Conservation (phyloP, 2,329 filamentous ascomycete genomes). For the Aspergillus texensis region DNA sequence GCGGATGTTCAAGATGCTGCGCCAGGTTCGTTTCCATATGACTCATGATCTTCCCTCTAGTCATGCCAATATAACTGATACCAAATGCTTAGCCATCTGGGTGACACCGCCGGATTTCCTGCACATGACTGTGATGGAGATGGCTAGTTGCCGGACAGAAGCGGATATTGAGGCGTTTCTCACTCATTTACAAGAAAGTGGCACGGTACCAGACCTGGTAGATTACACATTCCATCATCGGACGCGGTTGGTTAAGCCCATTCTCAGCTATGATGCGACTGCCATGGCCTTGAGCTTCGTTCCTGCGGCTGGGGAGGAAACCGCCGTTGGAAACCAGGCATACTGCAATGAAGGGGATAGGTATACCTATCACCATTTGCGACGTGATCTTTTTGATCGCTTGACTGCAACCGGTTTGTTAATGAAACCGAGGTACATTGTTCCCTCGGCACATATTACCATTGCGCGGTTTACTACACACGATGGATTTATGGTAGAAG, state of each 20-base stretch:
- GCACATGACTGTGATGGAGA: constrained; percentile 83
- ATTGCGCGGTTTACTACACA: constrained; percentile 53
- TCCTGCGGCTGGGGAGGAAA: constrained; percentile 69
- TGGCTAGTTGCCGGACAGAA: constrained; percentile 76
- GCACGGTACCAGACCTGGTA: constrained; percentile 59
- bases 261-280: constrained; percentile 80
- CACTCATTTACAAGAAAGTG: constrained; percentile 55
- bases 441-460: constrained; percentile 38
- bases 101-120: constrained; percentile 77
- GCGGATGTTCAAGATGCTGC: constrained; percentile 63
- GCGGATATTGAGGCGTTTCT: constrained; percentile 69
- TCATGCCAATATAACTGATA: not conserved
- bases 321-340: constrained; percentile 32
- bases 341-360: constrained; percentile 55
- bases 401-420: constrained; percentile 65
- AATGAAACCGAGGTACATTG: constrained; percentile 78
- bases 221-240: constrained; percentile 69
- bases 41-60: not conserved
- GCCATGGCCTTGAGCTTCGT: constrained; percentile 87
- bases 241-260: constrained; percentile 76
- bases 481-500: constrained; percentile 54
- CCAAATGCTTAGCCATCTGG: constrained; percentile 67
- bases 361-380: constrained; percentile 90
- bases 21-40: constrained; percentile 61
- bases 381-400: constrained; percentile 72